Conservation (phyloP, 345 rosid genomes). For the Ailanthus altissimus region DNA sequence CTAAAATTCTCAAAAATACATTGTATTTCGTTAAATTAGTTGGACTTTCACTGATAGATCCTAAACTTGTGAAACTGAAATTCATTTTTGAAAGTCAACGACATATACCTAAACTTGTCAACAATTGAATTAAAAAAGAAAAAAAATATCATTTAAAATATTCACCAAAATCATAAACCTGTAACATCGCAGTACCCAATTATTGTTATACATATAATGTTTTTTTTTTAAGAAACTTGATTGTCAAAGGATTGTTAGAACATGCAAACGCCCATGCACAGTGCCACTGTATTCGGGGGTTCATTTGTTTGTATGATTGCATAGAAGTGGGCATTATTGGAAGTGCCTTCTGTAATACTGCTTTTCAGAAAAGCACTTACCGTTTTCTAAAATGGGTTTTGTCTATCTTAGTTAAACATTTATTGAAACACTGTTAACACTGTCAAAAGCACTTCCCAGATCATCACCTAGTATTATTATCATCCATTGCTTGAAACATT, state of each 20-base stretch:
- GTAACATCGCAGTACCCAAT: background rate
- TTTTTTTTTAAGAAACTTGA: background rate
- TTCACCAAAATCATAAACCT: background rate
- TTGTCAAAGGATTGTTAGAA: background rate
- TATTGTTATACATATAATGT: background rate
- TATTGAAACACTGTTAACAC: no score
- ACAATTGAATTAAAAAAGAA: background rate
- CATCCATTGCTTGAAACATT: no score
- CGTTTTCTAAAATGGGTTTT: no score
- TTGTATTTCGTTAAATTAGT: background rate
- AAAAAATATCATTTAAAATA: background rate
- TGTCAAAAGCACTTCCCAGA: no score
- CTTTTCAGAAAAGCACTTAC: no score
- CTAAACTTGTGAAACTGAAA: background rate
- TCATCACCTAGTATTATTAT: no score
- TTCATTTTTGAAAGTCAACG: conserved; percentile 8
- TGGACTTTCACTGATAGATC: background rate
- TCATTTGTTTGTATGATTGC: background rate
- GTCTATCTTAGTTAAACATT: no score
- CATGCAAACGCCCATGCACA: background rate
- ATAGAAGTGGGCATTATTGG: no score
- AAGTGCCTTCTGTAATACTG: background rate
- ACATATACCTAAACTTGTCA: background rate
- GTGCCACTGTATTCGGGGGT: background rate
- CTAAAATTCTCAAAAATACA: background rate